phyloP scores from a whole-genome alignment of 1,139 yeast genomes.

The Meyerozyma athensensis region DNA sequence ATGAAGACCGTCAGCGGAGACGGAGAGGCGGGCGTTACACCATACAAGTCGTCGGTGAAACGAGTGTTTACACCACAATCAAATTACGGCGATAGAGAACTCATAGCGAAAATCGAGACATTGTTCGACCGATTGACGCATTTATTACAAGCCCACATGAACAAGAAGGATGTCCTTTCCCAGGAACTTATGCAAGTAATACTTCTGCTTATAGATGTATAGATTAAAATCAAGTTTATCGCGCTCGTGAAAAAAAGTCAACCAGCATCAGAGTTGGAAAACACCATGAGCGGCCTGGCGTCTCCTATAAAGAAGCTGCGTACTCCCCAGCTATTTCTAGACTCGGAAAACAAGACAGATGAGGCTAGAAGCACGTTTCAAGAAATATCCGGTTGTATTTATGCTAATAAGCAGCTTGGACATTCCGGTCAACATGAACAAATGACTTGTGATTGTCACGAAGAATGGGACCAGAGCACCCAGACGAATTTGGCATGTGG shows the following conservation, averaged over 20 bases:
- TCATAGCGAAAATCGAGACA: background rate
- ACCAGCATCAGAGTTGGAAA: background rate
- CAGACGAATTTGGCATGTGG: slow-evolving; percentile 68
- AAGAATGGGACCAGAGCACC: slow-evolving; percentile 34
- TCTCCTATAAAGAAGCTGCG: slow-evolving; percentile 5
- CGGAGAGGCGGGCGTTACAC: background rate
- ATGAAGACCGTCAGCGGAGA: slow-evolving; percentile 20
- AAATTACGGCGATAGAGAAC: background rate
- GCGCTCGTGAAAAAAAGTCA: background rate
- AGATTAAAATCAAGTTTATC: background rate
- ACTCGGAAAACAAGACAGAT: slow-evolving; percentile 56
- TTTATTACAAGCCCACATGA: background rate
- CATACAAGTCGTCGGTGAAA: slow-evolving; percentile 1
- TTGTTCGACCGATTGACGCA: slow-evolving; percentile 1
- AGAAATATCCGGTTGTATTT: slow-evolving; percentile 54
- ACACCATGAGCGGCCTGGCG: slow-evolving; percentile 4
- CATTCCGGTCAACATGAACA: slow-evolving; percentile 62
- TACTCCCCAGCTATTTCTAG: slow-evolving; percentile 34
- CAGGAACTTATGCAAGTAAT: background rate
- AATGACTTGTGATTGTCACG: slow-evolving; percentile 88
- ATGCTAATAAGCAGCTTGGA: slow-evolving; percentile 57
- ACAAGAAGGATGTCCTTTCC: background rate
- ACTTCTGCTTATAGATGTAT: background rate
- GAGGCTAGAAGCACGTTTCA: slow-evolving; percentile 64
- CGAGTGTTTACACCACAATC: background rate